A percentile compares a stretch with the other conserved stretches of the same genome.
Evolutionary conservation across 805 yeast species (phyloP).

Genomic region (Saccharomycopsis malanga): DNA sequence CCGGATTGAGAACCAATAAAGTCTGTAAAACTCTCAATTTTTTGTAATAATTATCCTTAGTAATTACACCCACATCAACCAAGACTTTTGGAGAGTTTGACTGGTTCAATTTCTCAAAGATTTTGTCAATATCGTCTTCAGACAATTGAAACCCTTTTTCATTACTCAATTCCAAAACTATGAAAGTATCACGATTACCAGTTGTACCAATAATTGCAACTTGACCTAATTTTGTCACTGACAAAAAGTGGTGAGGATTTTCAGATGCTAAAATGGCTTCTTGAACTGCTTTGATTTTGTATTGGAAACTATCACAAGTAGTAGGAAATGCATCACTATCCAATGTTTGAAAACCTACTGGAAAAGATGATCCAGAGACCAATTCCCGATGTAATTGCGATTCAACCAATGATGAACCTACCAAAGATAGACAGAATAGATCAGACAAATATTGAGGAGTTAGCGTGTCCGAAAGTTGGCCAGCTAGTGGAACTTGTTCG

Average conservation of each 20-base stretch:
- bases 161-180: conserved; percentile 29
- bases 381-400: conserved; percentile 45
- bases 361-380: conserved; percentile 43
- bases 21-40: not conserved
- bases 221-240: conserved; percentile 41
- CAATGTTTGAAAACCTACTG: conserved; percentile 37
- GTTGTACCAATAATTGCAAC: conserved; percentile 43
- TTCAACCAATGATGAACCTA: conserved; percentile 39
- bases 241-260: conserved; percentile 41
- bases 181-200: conserved; percentile 45
- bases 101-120: not conserved
- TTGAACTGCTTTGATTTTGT: conserved; percentile 32
- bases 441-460: conserved; percentile 47
- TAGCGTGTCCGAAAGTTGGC: conserved; percentile 40
- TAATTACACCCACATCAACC: not conserved
- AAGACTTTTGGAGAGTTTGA: not conserved
- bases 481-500: conserved; percentile 38
- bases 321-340: conserved; percentile 1
- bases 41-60: not conserved
- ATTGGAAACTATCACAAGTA: conserved; percentile 7
- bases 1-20: not conserved
- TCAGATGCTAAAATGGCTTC: conserved; percentile 41
- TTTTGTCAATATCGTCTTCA: not conserved
- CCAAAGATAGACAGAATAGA: conserved; percentile 37
- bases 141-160: not conserved